Conservation (phyloP, 2,329 filamentous ascomycete genomes). For the Dactylellina sp. region DNA sequence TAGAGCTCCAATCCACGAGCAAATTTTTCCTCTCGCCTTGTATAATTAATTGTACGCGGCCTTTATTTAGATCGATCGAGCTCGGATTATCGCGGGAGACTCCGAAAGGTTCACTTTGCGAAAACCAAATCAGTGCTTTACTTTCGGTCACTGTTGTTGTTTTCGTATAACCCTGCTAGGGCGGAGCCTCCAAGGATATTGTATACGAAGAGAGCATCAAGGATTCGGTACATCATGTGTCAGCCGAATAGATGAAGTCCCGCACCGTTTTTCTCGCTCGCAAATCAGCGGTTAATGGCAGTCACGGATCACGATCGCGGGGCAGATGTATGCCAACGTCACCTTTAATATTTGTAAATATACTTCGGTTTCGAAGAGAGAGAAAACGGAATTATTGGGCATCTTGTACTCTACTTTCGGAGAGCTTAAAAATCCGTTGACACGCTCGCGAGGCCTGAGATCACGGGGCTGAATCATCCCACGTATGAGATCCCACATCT, state of each 20-base stretch:
- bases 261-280: slow-evolving; percentile 43
- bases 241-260: slow-evolving; percentile 55
- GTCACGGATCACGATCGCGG: slow-evolving; percentile 50
- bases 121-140: slow-evolving; percentile 34
- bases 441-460: slow-evolving; percentile 29
- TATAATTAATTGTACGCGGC: slow-evolving; percentile 42
- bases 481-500: slow-evolving; percentile 43
- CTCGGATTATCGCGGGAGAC: slow-evolving; percentile 57
- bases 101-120: slow-evolving; percentile 38
- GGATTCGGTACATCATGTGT: slow-evolving; percentile 55
- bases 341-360: slow-evolving; percentile 16
- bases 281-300: slow-evolving; percentile 35
- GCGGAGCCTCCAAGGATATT: slow-evolving; percentile 54
- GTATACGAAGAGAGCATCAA: slow-evolving; percentile 55
- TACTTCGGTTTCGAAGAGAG: not conserved
- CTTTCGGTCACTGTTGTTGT: slow-evolving; percentile 21
- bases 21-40: slow-evolving; percentile 27
- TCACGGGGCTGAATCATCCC: slow-evolving; percentile 57
- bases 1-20: slow-evolving; percentile 45
- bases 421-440: slow-evolving; percentile 40
- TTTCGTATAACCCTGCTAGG: slow-evolving; percentile 53
- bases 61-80: slow-evolving; percentile 22
- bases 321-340: slow-evolving; percentile 50
- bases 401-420: slow-evolving; percentile 19
- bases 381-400: no score